Percentiles rank a stretch among this genome's conserved stretches.
phyloP scores from a whole-genome alignment of 1,284 basidiomycete genomes.

The Heterobasidion occidentale region DNA sequence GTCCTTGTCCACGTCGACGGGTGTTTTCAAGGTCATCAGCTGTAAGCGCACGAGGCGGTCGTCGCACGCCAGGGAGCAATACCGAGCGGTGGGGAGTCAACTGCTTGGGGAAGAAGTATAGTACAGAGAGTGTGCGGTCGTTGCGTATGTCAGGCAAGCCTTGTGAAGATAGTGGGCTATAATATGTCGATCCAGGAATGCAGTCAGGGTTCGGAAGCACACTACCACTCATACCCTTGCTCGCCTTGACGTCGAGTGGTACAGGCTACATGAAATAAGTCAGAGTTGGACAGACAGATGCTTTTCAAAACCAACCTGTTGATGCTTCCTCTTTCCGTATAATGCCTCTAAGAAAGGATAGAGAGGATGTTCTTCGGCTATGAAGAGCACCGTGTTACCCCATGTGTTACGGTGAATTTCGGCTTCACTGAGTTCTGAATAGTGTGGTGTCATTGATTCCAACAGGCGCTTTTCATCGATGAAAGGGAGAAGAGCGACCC shows the following conservation, averaged over 20 bases:
- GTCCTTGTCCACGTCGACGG: conserved; percentile 30
- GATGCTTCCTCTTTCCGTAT: conserved; percentile 82
- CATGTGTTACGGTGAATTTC: conserved; percentile 81
- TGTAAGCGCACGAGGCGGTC: conserved; percentile 56
- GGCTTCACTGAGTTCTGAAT: conserved; percentile 71
- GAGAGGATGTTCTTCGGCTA: conserved; percentile 78
- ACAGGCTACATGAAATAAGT: conserved; percentile 39
- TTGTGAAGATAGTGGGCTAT: conserved; percentile 58
- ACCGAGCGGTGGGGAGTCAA: conserved; percentile 79
- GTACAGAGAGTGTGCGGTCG: conserved; percentile 81
- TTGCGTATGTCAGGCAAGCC: conserved; percentile 75
- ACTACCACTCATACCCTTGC: conserved; percentile 75
- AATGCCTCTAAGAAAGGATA: conserved; percentile 84
- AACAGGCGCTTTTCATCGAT: conserved; percentile 86
- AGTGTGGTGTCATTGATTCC: conserved; percentile 73
- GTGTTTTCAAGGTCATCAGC: conserved; percentile 69
- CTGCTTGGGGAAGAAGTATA: conserved; percentile 89
- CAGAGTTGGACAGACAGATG: conserved; percentile 7
- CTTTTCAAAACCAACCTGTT: conserved; percentile 50
- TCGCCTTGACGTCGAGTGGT: conserved; percentile 61
- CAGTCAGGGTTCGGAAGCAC: conserved; percentile 82
- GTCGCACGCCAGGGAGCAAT: conserved; percentile 70
- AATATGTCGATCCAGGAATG: conserved; percentile 87
- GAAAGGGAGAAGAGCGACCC: conserved; percentile 93
- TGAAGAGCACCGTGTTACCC: conserved; percentile 83